Evolutionary conservation across 768 basidiomycete species (phyloP).

Genomic region (Mycena alexandri): DNA sequence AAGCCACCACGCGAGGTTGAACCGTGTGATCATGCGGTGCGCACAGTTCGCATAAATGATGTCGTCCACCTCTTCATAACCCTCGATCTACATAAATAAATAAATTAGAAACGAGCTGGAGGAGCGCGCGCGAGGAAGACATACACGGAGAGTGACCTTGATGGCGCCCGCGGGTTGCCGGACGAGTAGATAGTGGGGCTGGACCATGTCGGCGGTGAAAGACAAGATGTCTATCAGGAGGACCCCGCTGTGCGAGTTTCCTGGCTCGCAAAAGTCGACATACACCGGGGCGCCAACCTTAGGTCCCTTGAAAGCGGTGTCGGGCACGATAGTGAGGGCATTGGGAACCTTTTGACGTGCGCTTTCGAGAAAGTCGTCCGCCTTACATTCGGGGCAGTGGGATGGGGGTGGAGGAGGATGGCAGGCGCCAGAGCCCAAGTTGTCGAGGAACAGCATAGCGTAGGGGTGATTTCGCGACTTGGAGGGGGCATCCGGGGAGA

Average conservation of each 20-base stretch:
- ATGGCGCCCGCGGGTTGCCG: neutral
- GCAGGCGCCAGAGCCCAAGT: neutral
- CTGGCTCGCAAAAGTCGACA: neutral
- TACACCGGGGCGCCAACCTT: neutral
- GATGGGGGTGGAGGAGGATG: neutral
- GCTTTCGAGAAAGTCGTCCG: neutral
- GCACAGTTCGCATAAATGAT: constrained; percentile 11
- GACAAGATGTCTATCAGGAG: neutral
- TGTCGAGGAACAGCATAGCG: neutral
- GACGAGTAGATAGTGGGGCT: neutral
- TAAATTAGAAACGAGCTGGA: too few species aligned
- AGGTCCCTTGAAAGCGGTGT: neutral
- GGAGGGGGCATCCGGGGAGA: neutral
- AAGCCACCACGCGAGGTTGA: constrained; percentile 17
- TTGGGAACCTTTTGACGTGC: too few species aligned
- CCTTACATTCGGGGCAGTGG: neutral
- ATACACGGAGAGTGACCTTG: neutral
- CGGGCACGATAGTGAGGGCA: neutral
- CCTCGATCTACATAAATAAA: neutral
- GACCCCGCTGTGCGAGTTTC: neutral
- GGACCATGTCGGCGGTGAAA: neutral
- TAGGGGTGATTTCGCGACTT: neutral
- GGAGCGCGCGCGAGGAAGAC: neutral
- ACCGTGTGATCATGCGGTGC: constrained; percentile 5
- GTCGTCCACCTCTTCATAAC: neutral